Evolutionary conservation across 1,284 basidiomycete genomes (phyloP), one percentile per base, ranked within the genome.

Genomic region (Rugosomyces carneus): DNA sequence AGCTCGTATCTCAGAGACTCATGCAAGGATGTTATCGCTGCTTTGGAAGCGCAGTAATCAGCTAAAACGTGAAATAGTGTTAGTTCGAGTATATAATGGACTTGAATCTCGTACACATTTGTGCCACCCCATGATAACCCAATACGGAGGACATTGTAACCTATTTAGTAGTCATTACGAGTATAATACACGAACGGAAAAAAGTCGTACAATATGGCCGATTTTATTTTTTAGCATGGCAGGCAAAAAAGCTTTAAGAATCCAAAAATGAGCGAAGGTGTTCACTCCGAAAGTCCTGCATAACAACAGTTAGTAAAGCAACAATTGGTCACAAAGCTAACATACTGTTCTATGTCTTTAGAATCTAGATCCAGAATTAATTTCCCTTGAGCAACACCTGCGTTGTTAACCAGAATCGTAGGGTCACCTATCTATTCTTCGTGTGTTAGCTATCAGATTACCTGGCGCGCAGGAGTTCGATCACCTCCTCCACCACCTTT

Each of bases 341-440:
- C 84, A 54, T 57, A 94, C 93, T 88, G 83, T 52, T 81, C 70
- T 32, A 98, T 66, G 58, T 98, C 93, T 37, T 79, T 74, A 1
- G 85, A 74, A 0, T 70, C 71, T 42, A 97, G 71, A 58, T 94
- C 92, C 3, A 93, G 67, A 19, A 98, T 68, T 0, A 84, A 70
- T 59, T 92, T 93, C 23, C 93, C 93, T 64, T 93, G 86, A 24
- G 90, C 89, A 44, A 97, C 81, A n/a, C 93, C 95, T 0, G 95
- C 95, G 59, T 97, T 98, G 68, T 98, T 98, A 58, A 99, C 73
- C 11, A 99, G 67, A 24, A 98, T 77, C 0, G 95, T 95, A 1
- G 93, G 89, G 44, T 88, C 75, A 5, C 93, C 93, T 44, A 94
- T 71, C 89, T 93, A 57, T n/a, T 42, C 40, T 19, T 23, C 20